phyloP scores from a whole-genome alignment of 2,329 filamentous ascomycete genomes.

The Rutstroemia sp. region DNA sequence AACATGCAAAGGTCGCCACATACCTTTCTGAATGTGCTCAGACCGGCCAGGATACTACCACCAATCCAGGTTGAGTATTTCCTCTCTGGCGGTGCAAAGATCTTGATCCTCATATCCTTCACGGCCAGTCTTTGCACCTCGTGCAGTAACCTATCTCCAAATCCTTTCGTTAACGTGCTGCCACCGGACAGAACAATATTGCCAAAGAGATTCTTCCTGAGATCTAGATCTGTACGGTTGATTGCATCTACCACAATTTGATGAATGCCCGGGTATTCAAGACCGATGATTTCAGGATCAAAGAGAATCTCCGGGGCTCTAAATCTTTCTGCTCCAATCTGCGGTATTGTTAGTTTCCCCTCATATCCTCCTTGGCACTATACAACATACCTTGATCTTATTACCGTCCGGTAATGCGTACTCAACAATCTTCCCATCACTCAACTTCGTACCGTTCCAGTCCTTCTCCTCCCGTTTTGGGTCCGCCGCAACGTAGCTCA shows the following conservation, averaged over 20 bases:
- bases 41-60: conserved; percentile 88
- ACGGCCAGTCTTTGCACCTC: conserved; percentile 91
- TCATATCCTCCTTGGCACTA: background rate
- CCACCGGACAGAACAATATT: conserved; percentile 97
- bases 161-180: conserved; percentile 92
- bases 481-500: conserved; percentile 84
- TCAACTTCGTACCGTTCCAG: conserved; percentile 74
- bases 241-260: conserved; percentile 98
- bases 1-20: conserved; percentile 23
- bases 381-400: conserved; percentile 65
- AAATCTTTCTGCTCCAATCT: conserved; percentile 92
- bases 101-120: conserved; percentile 99
- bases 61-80: conserved; percentile 99
- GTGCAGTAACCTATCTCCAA: conserved; percentile 83
- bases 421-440: conserved; percentile 71
- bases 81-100: conserved; percentile 92
- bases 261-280: conserved; percentile 94
- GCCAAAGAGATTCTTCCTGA: conserved; percentile 86
- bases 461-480: conserved; percentile 95
- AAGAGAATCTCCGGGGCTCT: conserved; percentile 95
- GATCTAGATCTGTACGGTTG: conserved; percentile 87
- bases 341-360: conserved; percentile 15
- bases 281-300: conserved; percentile 91
- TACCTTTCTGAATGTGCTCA: conserved; percentile 98
- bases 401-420: conserved; percentile 90